A percentile compares a stretch with the other conserved stretches of the same genome.
Evolutionary conservation across 352 stramenopile genomes (phyloP).

Genomic region (Phytophthora tubulina): DNA sequence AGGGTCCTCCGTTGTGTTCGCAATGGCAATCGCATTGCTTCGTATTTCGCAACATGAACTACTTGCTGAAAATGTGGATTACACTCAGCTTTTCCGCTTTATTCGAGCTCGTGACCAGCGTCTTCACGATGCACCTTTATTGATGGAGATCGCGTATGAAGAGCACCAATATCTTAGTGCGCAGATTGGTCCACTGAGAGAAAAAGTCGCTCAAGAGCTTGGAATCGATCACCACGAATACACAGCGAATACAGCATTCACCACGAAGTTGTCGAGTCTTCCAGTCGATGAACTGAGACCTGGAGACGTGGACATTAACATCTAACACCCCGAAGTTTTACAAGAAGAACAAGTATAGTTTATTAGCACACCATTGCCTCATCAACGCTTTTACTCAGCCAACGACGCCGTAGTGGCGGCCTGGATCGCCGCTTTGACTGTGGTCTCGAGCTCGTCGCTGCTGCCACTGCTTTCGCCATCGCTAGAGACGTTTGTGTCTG

Average conservation of each 20-base stretch:
- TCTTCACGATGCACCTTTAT: constrained; percentile 65
- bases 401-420: constrained; percentile 54
- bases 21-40: constrained; percentile 63
- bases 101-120: constrained; percentile 68
- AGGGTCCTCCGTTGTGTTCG: constrained; percentile 60
- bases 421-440: constrained; percentile 72
- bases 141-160: constrained; percentile 66
- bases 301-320: constrained; percentile 24
- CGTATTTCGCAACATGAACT: constrained; percentile 66
- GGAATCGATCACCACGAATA: constrained; percentile 18
- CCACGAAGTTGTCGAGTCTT: constrained; percentile 10
- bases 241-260: background rate
- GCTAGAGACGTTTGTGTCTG: constrained; percentile 30
- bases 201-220: constrained; percentile 26
- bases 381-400: constrained; percentile 27
- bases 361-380: constrained; percentile 30
- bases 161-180: constrained; percentile 54
- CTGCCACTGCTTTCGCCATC: constrained; percentile 43
- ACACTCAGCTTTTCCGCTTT: constrained; percentile 72
- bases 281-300: constrained; percentile 26
- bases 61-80: constrained; percentile 65
- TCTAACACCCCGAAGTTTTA: constrained; percentile 4
- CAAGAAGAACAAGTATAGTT: constrained; percentile 23
- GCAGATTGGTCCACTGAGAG: constrained; percentile 20
- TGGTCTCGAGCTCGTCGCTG: constrained; percentile 55